Percentiles rank a stretch among this genome's conserved stretches.
Conservation (phyloP, 106 monocot genomes). For the Platanthera zijinensis region DNA sequence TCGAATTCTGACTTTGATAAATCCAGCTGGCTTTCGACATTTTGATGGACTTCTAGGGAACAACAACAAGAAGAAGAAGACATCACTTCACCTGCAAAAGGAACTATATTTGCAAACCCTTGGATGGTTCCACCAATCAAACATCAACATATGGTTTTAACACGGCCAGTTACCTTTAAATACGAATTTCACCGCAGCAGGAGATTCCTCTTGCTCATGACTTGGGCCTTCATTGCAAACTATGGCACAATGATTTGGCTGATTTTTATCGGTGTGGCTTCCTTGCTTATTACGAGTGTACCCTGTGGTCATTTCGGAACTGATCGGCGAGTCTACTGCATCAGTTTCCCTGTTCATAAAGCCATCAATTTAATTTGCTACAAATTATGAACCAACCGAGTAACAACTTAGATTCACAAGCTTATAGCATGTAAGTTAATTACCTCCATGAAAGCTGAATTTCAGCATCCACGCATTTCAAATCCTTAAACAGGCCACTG, state of each 20-base stretch:
- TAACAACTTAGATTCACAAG: neutral
- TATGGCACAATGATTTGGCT: conserved; percentile 18
- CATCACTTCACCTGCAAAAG: conserved; percentile 12
- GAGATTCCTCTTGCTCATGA: conserved; percentile 10
- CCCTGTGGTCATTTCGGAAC: conserved; percentile 23
- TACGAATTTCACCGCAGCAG: neutral
- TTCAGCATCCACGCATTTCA: conserved; percentile 28
- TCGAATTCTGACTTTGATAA: conserved; percentile 28
- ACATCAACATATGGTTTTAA: neutral
- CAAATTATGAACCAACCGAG: neutral
- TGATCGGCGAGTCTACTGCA: conserved; percentile 15
- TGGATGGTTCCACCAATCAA: neutral
- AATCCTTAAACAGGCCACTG: conserved; percentile 53
- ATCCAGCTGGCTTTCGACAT: conserved; percentile 4
- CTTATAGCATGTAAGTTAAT: neutral
- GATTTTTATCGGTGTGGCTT: neutral
- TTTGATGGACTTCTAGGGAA: conserved; percentile 17
- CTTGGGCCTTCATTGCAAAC: neutral
- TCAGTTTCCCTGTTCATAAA: conserved; percentile 19
- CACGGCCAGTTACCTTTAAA: conserved; percentile 19
- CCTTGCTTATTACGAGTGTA: conserved; percentile 6
- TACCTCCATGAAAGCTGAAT: conserved; percentile 31
- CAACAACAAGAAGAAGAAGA: neutral
- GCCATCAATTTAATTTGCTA: conserved; percentile 1
- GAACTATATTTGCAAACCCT: neutral